Evolutionary conservation across 148 eudicot genomes (phyloP), one percentile per base, ranked within the genome.

Genomic region (Heliamphora exappendiculata): DNA sequence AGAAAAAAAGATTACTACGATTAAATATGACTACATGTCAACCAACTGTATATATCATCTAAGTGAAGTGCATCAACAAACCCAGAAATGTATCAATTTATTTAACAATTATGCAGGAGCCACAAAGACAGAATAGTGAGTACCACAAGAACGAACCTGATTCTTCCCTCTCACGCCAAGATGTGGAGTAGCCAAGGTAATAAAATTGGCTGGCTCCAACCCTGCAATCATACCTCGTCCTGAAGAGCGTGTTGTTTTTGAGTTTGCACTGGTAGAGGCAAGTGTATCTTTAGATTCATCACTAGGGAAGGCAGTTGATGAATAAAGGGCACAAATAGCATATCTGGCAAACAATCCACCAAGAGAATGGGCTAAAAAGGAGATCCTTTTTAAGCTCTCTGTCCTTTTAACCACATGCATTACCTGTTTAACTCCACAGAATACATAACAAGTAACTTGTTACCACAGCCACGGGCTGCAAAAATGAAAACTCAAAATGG

Each of bases 121-220:
- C 19, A 5, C 7, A 34, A 29, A 67, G 45, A 20, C 29, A 57
- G 44, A 75, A 68, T 12, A 34, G 65, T 24, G 31, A 33, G 22
- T 49, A n/a, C 41, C 26, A 42, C 37, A 67, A 75, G 31, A 71
- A 71, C 78, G 17, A 78, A 96, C 99, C 99, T 96, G 99, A 42
- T 90, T 96, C 79, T 82, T 96, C 79, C 99, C 99, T 82, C 98
- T 88, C 66, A 96, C 98, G 74, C 99, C 99, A 67, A 96, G 98
- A 87, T 96, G 99, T 36, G 99, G 99, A 44, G 97, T 93, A 66
- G 98, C 99, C 87, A 96, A 79, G 82, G 98, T 93, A 70, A 96
- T 88, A 82, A 91, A 96, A 83, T 87, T 96, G 65, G 93, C 84
- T 55, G 99, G 94, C 75, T 93, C 90, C 80, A 96, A 76, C 70